A percentile compares a stretch with the other conserved stretches of the same genome.
These are phyloP conservation scores for Eimeria maxima DNA, from an alignment of 169 alveolate genomes.

Conservation along the genomic window DNA sequence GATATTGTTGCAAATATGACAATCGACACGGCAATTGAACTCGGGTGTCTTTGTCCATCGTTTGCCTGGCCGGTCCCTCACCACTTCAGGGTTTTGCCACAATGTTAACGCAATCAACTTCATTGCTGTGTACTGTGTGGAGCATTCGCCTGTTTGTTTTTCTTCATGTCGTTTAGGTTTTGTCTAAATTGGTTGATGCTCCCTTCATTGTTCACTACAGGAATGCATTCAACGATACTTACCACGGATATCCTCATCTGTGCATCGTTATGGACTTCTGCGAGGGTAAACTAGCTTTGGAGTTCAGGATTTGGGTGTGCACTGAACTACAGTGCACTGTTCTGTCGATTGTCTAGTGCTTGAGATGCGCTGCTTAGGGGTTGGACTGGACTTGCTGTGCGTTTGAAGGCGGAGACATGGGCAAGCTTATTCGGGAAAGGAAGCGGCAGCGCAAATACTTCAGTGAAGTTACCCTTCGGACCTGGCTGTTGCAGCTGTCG, in stretches of 20 bases:
- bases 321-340: too few species aligned
- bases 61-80: too few species aligned
- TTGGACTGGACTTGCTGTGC: neutral
- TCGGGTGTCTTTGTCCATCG: too few species aligned
- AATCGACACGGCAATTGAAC: too few species aligned
- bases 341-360: neutral
- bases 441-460: constrained; percentile 82
- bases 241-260: constrained; percentile 83
- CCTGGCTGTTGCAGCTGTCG: constrained; percentile 93
- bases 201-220: constrained; percentile 80
- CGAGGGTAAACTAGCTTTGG: constrained; percentile 89
- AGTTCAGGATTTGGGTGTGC: neutral
- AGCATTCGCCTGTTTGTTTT: neutral
- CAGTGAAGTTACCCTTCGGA: constrained; percentile 90
- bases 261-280: constrained; percentile 96
- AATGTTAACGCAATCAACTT: too few species aligned
- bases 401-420: constrained; percentile 83
- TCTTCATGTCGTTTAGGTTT: constrained; percentile 1
- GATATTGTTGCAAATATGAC: neutral
- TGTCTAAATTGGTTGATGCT: constrained; percentile 77
- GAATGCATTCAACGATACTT: constrained; percentile 74
- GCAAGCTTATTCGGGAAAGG: constrained; percentile 67
- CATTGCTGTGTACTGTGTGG: neutral
- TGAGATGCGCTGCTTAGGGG: neutral
- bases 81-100: too few species aligned